Conservation (phyloP, 192 early-diverging fungal species). For the Cladochytrium replicatum region DNA sequence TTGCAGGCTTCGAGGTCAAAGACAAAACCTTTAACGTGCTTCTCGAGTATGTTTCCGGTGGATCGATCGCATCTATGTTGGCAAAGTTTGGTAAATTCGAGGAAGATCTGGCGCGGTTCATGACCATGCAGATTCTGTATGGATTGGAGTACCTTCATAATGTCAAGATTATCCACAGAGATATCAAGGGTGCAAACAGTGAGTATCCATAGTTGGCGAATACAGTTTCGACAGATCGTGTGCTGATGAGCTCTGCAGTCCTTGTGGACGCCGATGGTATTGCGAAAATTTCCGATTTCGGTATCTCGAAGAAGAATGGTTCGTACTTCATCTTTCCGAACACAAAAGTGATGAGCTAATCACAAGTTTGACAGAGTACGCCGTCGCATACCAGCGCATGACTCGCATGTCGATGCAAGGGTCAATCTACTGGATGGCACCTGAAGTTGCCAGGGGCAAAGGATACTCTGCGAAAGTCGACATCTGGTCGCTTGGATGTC, state of each 20-base stretch:
- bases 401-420: constrained; percentile 75
- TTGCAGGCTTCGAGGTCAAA: constrained; percentile 65
- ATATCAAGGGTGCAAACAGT: constrained; percentile 95
- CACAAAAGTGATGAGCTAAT: too few species aligned
- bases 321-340: not conserved
- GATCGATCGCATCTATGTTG: constrained; percentile 79
- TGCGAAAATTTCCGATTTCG: constrained; percentile 98
- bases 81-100: constrained; percentile 81
- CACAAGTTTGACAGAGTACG: constrained; percentile 21
- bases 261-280: constrained; percentile 81
- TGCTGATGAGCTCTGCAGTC: constrained; percentile 17
- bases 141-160: constrained; percentile 93
- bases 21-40: constrained; percentile 79
- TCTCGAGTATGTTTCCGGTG: constrained; percentile 95
- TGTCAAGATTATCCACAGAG: constrained; percentile 90
- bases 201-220: not conserved
- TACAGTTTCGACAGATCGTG: not conserved
- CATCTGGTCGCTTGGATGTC: constrained; percentile 85
- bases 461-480: constrained; percentile 88
- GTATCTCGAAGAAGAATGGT: constrained; percentile 86
- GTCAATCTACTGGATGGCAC: constrained; percentile 99
- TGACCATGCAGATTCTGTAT: constrained; percentile 82
- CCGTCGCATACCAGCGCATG: constrained; percentile 33
- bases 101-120: constrained; percentile 68
- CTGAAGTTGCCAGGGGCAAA: constrained; percentile 89